A percentile compares a stretch with the other conserved stretches of the same genome.
Conservation (phyloP, 352 stramenopile genomes). For the Globisporangium mamillatum region DNA sequence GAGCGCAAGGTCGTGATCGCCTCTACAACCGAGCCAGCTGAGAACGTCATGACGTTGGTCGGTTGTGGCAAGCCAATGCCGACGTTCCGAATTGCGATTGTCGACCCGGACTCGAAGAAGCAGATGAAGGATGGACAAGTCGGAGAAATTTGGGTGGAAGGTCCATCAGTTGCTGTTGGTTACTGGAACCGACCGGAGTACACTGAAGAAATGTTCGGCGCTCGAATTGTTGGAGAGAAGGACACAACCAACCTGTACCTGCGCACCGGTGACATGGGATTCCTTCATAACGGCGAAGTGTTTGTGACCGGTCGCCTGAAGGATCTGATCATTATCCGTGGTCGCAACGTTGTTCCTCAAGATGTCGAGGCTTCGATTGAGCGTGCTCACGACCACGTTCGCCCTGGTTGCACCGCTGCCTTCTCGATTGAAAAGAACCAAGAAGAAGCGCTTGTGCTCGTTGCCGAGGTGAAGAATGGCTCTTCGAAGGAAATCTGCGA, state of each 20-base stretch:
- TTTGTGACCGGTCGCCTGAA: constrained; percentile 79
- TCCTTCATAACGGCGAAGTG: constrained; percentile 59
- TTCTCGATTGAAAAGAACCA: constrained; percentile 82
- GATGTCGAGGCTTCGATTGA: constrained; percentile 76
- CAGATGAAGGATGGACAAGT: constrained; percentile 48
- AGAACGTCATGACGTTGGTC: constrained; percentile 57
- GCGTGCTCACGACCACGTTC: constrained; percentile 56
- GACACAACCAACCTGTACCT: constrained; percentile 37
- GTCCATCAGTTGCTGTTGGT: constrained; percentile 62
- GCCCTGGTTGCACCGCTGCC: constrained; percentile 67
- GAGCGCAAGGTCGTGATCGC: constrained; percentile 44
- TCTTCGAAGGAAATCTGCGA: constrained; percentile 47
- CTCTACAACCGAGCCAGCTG: constrained; percentile 25
- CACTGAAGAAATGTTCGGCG: constrained; percentile 69
- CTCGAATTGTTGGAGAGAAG: constrained; percentile 43
- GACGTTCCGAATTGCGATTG: constrained; percentile 65
- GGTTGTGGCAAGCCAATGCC: constrained; percentile 81
- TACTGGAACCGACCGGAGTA: constrained; percentile 76
- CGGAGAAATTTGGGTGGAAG: constrained; percentile 93
- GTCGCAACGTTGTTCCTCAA: constrained; percentile 74
- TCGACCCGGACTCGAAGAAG: constrained; percentile 60
- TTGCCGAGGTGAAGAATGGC: constrained; percentile 69
- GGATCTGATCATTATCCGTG: constrained; percentile 84
- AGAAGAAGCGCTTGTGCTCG: constrained; percentile 74
- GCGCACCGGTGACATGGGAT: constrained; percentile 76